Percentiles rank a stretch among this genome's conserved stretches.
phyloP scores from a whole-genome alignment of 2,329 filamentous ascomycete species.

The Fusarium temperatum region DNA sequence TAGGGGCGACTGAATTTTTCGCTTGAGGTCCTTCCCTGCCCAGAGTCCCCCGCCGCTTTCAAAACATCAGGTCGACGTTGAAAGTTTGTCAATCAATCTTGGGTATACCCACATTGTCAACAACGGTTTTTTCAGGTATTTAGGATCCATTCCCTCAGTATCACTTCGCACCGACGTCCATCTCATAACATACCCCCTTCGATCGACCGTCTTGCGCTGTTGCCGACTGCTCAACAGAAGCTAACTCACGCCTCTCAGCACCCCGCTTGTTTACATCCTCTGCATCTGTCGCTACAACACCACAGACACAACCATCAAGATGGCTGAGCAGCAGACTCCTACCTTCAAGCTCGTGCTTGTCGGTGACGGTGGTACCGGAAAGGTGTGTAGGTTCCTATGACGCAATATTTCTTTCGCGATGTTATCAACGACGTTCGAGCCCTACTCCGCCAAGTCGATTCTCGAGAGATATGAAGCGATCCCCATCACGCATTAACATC shows the following conservation, averaged over 20 bases:
- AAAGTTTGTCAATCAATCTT: constrained; percentile 49
- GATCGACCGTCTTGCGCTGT: constrained; percentile 24
- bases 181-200: constrained; percentile 3
- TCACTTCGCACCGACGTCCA: constrained; percentile 19
- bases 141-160: constrained; percentile 31
- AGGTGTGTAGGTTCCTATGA: constrained; percentile 67
- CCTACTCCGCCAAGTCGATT: constrained; percentile 37
- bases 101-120: constrained; percentile 42
- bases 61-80: constrained; percentile 53
- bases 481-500: constrained; percentile 8
- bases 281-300: constrained; percentile 41
- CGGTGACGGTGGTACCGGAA: constrained; percentile 98
- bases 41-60: constrained; percentile 54
- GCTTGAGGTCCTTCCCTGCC: constrained; percentile 49
- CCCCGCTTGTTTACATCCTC: constrained; percentile 60
- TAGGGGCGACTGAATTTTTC: constrained; percentile 55
- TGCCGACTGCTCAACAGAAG: constrained; percentile 31
- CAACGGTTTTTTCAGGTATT: constrained; percentile 42
- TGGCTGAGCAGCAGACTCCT: constrained; percentile 71
- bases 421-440: constrained; percentile 33
- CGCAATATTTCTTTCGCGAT: constrained; percentile 28
- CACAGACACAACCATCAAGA: constrained; percentile 53
- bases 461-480: constrained; percentile 19
- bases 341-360: constrained; percentile 99
- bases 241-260: constrained; percentile 50